These are phyloP conservation scores for Salmacisia buchloeana DNA, from an alignment of 1,284 basidiomycete species.

Conservation along the genomic window DNA sequence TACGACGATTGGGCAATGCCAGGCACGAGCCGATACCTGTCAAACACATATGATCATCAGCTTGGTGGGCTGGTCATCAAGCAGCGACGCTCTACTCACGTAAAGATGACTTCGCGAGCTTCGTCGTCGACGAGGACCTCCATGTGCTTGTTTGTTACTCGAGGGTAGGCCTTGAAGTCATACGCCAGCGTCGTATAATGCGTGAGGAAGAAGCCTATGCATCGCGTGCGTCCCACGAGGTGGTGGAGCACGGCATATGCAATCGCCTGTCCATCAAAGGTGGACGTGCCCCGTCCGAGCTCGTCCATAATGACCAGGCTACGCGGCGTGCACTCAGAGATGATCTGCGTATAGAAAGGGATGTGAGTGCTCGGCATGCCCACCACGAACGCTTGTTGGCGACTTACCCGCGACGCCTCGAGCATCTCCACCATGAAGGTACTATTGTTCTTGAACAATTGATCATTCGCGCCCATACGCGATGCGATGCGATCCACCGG, in stretches of 20 bases:
- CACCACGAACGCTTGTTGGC: not conserved
- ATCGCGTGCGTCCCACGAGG: conserved; percentile 42
- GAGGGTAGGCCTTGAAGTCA: conserved; percentile 43
- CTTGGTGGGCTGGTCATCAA: not conserved
- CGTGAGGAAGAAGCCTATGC: conserved; percentile 49
- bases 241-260: conserved; percentile 48
- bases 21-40: conserved; percentile 43
- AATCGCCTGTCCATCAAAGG: conserved; percentile 49
- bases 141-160: conserved; percentile 49
- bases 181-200: conserved; percentile 45
- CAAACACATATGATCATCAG: not conserved
- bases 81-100: conserved; percentile 25
- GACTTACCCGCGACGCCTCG: conserved; percentile 25
- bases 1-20: conserved; percentile 79
- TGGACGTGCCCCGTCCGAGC: conserved; percentile 50
- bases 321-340: conserved; percentile 47
- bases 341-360: conserved; percentile 23
- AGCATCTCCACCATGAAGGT: conserved; percentile 52
- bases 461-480: conserved; percentile 78
- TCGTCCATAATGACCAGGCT: conserved; percentile 51
- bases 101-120: conserved; percentile 45
- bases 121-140: conserved; percentile 46
- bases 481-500: conserved; percentile 92
- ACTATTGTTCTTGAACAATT: conserved; percentile 42
- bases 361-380: no score